A percentile compares a stretch with the other conserved stretches of the same genome.
These are phyloP conservation scores for Linnemannia hyalina DNA, from an alignment of 192 early-diverging fungal genomes.

Conservation along the genomic window DNA sequence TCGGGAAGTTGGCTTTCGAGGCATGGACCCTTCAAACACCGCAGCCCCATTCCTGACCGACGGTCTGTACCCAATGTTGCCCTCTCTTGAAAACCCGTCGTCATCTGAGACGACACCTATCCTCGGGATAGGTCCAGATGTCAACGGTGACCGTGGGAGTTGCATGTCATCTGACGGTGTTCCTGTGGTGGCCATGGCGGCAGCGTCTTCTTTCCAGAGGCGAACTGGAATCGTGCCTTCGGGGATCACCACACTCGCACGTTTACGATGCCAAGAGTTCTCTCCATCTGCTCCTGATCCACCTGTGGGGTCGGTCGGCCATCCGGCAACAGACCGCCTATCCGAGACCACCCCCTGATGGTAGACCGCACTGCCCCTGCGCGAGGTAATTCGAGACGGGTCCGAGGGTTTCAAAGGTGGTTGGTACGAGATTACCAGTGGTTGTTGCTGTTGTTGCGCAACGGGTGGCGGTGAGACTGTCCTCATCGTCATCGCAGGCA, in stretches of 20 bases:
- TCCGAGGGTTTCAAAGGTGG: constrained; percentile 20
- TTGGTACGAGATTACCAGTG: constrained; percentile 31
- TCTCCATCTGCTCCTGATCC: neutral
- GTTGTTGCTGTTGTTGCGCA: neutral
- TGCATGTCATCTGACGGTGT: neutral
- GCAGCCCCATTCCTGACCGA: constrained; percentile 37
- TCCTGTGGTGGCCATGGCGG: neutral
- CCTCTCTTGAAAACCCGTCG: neutral
- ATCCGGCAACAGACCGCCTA: neutral
- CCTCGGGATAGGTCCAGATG: neutral
- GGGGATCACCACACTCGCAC: constrained; percentile 15
- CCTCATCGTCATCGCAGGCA: no score
- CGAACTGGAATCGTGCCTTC: constrained; percentile 11
- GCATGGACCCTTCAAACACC: constrained; percentile 36
- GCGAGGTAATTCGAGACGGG: neutral
- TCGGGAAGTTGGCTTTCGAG: neutral
- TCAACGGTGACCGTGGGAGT: neutral
- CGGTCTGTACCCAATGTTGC: neutral
- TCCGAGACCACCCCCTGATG: neutral
- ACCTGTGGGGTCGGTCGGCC: neutral
- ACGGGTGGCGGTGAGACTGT: neutral
- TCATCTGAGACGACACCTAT: neutral
- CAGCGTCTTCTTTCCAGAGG: constrained; percentile 17
- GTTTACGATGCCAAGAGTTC: constrained; percentile 5
- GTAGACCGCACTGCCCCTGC: constrained; percentile 1